phyloP scores from a whole-genome alignment of 179 eudicot species.

The Beta macrorhiza region DNA sequence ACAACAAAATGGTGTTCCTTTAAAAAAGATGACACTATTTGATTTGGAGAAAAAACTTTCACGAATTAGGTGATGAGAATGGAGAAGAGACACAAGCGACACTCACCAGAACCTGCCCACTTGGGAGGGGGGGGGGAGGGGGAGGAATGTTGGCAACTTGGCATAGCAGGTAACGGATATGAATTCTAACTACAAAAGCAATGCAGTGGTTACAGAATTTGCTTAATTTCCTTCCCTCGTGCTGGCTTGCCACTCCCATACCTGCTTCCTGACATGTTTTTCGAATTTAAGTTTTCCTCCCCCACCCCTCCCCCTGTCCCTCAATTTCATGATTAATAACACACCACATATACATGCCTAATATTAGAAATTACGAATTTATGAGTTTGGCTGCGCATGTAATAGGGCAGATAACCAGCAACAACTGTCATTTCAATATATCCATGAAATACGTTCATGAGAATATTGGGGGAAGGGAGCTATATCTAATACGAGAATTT shows the following conservation, averaged over 20 bases:
- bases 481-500: background rate
- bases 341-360: too few species aligned
- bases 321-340: too few species aligned
- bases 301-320: too few species aligned
- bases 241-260: background rate
- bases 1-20: background rate
- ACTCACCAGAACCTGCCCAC: background rate
- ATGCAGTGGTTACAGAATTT: background rate
- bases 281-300: too few species aligned
- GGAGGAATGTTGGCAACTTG: too few species aligned
- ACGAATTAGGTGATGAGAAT: background rate
- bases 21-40: background rate
- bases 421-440: background rate
- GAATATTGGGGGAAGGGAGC: background rate
- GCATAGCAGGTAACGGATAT: background rate
- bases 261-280: too few species aligned
- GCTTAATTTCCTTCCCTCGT: background rate
- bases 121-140: background rate
- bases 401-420: background rate
- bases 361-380: too few species aligned
- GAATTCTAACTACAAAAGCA: background rate
- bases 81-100: background rate
- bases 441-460: background rate
- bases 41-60: background rate
- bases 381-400: background rate